Conservation (phyloP, 495 filamentous ascomycete species). For the Aspergillus ellipticus region DNA sequence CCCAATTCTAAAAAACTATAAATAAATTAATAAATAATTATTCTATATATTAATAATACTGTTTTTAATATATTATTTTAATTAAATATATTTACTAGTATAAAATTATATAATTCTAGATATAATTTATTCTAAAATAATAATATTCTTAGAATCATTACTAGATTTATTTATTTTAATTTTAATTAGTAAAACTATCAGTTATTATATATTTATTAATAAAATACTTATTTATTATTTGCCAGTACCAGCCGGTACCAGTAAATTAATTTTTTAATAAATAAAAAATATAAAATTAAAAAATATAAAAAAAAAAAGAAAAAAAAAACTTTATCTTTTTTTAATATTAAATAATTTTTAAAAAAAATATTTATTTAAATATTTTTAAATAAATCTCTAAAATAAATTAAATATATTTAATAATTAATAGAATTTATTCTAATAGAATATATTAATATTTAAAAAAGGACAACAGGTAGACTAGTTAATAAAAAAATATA, state of each 20-base stretch:
- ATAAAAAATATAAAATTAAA: background rate
- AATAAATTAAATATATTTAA: background rate
- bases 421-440: background rate
- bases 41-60: background rate
- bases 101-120: background rate
- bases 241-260: background rate
- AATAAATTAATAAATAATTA: slow-evolving; percentile 1
- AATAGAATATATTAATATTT: background rate
- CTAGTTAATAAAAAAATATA: background rate
- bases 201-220: background rate
- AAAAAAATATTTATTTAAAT: background rate
- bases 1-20: background rate
- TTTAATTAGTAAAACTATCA: background rate
- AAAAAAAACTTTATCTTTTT: background rate
- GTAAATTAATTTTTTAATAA: no score
- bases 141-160: background rate
- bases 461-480: background rate
- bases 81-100: no score
- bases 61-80: no score
- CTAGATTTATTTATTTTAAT: background rate
- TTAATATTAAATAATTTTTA: slow-evolving; percentile 1
- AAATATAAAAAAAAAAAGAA: background rate
- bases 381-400: background rate
- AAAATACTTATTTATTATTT: background rate
- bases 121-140: background rate